Base-by-base conservation (phyloP, 768 basidiomycete genomes). In the Hericium erinaceus region DNA sequence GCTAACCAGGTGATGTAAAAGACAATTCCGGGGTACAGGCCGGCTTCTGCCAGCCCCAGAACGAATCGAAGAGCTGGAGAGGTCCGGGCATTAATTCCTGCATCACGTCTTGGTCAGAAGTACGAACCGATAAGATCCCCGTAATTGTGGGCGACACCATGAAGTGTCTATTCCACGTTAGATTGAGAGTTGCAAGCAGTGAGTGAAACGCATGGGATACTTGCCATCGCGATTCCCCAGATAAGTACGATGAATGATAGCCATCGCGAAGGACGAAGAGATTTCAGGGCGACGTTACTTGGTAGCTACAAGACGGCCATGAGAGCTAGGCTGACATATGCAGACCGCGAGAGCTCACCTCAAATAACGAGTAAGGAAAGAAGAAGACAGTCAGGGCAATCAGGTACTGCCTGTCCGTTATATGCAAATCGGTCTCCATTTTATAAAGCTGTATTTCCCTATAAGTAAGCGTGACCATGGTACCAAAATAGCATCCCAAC, bases 311-410 rank as follows among this genome's bases (percentile, higher is more conserved):
- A 60, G 22, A 22, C 5, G 22, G 49, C 52, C 20, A 18, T 41
- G 20, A 18, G 38, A 26, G 41, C 44, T 33, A 48, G 9, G 46
- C n/a, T 12, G 9, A 13, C 9, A 41, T 50, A 4, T 10, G 37
- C 54, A 57, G 48, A 59, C 52, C 52, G 62, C 59, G 8, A 20
- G 55, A 22, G 57, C 73, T 58, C 39, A 84, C 87, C 76, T 88
- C 87, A 15, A 89, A 82, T 44, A 84, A 59, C 22, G 86, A 75
- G 66, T 85, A 90, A 9, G 83, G 83, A 57, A 88, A 84, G 72
- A 89, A 91, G 74, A 91, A 90, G 3, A 87, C 77, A 4, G 84
- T 85, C 52, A 87, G 72, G 4, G 84, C 83, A 55, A 85, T 74
- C 33, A 87, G 73, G 66, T 87, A 87, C 64, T 87, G 84, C 50